A percentile compares a stretch with the other conserved stretches of the same genome.
Conservation (phyloP, 495 filamentous ascomycete species). For the Jackrogersella multiformis region DNA sequence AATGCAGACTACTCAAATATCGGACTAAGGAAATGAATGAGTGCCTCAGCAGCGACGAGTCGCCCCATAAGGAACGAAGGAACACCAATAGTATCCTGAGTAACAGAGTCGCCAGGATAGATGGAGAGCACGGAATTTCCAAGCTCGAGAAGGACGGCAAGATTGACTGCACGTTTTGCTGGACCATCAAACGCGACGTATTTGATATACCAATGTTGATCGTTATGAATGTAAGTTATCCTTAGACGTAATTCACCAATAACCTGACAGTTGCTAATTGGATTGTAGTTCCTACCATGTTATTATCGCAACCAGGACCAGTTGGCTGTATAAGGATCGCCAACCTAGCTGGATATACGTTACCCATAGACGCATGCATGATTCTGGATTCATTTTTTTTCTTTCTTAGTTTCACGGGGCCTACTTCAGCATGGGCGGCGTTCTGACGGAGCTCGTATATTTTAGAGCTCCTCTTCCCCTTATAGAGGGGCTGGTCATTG, state of each 20-base stretch:
- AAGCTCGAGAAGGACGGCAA: constrained; percentile 87
- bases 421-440: constrained; percentile 47
- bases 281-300: constrained; percentile 59
- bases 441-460: constrained; percentile 45
- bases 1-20: constrained; percentile 91
- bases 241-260: not conserved
- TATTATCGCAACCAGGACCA: constrained; percentile 60
- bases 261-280: not conserved
- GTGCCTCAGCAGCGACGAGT: constrained; percentile 41
- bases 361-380: constrained; percentile 30
- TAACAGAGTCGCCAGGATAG: constrained; percentile 67
- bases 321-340: constrained; percentile 54
- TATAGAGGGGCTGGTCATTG: constrained; percentile 41
- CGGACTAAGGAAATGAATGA: constrained; percentile 72
- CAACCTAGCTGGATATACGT: constrained; percentile 1
- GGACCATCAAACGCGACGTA: constrained; percentile 94
- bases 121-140: constrained; percentile 78
- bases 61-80: constrained; percentile 53
- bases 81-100: constrained; percentile 59
- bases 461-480: constrained; percentile 40
- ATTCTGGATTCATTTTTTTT: constrained; percentile 14
- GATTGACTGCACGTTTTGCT: constrained; percentile 93
- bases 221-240: constrained; percentile 88
- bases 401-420: constrained; percentile 17
- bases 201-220: constrained; percentile 99